These are phyloP conservation scores for Sarocladiaceae sp. DNA, from an alignment of 2,329 filamentous ascomycete genomes.

Conservation along the genomic window DNA sequence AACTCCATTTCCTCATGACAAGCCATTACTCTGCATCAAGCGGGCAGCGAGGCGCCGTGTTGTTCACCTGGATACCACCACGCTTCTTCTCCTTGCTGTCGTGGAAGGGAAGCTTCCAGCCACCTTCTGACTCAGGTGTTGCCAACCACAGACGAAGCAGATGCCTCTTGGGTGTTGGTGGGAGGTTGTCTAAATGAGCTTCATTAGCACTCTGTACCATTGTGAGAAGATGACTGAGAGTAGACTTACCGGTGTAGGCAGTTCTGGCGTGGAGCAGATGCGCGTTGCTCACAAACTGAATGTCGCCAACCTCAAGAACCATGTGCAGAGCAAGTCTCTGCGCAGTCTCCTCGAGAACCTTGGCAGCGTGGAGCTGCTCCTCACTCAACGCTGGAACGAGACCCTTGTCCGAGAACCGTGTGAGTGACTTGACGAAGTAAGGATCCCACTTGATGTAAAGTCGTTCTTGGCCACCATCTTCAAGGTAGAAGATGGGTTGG, in stretches of 20 bases:
- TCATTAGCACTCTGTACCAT: too few relatives aligned
- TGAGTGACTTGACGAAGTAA: conserved; percentile 76
- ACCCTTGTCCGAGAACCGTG: conserved; percentile 62
- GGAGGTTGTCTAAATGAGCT: conserved; percentile 7
- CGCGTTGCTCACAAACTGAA: conserved; percentile 78
- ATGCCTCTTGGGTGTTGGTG: conserved; percentile 50
- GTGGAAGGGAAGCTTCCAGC: conserved; percentile 79
- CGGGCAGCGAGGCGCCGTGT: conserved; percentile 69
- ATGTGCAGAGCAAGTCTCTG: conserved; percentile 72
- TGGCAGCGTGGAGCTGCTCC: conserved; percentile 65
- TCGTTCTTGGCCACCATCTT: conserved; percentile 56
- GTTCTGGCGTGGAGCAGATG: conserved; percentile 81
- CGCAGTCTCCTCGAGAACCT: conserved; percentile 63
- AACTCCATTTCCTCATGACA: not conserved
- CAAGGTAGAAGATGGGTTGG: conserved; percentile 71
- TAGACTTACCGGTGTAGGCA: conserved; percentile 52
- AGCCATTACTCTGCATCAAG: conserved; percentile 67
- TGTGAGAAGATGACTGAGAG: not conserved
- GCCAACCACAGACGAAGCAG: conserved; percentile 82
- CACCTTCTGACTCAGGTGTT: conserved; percentile 76
- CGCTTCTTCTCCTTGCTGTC: conserved; percentile 82
- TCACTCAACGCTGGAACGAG: conserved; percentile 41
- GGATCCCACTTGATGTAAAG: conserved; percentile 78
- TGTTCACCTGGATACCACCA: conserved; percentile 82
- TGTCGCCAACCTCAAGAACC: conserved; percentile 81